phyloP scores from a whole-genome alignment of 148 eudicot genomes.

The Polygonum aviculare region DNA sequence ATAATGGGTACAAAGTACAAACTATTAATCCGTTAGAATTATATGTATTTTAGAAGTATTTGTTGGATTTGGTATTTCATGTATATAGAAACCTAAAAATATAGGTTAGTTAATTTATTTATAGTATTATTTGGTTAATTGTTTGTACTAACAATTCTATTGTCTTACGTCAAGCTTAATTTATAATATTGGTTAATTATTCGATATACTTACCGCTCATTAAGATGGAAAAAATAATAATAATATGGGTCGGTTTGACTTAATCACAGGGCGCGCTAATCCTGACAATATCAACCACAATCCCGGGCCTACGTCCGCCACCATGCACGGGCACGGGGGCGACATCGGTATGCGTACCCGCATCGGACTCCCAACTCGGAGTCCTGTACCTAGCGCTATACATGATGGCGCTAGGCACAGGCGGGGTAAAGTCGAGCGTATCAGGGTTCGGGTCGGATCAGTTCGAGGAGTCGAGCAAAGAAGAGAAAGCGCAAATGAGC shows the following conservation, averaged over 20 bases:
- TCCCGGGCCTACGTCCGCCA: constrained; percentile 35
- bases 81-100: no score
- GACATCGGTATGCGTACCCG: constrained; percentile 13
- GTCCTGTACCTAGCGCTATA: constrained; percentile 46
- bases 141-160: no score
- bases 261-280: constrained; percentile 27
- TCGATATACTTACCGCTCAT: no score
- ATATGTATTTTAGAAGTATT: no score
- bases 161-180: no score
- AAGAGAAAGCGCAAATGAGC: constrained; percentile 32
- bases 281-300: constrained; percentile 26
- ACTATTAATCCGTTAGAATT: no score
- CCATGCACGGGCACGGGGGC: constrained; percentile 9
- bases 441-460: constrained; percentile 68
- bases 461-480: constrained; percentile 44
- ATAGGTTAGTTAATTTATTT: no score
- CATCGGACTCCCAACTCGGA: constrained; percentile 22
- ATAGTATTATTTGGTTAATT: no score
- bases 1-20: neutral
- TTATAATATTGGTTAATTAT: no score
- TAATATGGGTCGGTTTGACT: neutral
- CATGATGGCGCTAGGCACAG: constrained; percentile 61
- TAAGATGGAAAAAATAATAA: neutral
- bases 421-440: constrained; percentile 61
- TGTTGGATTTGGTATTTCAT: no score